These are phyloP conservation scores for Clarireedia monteithiana DNA, from an alignment of 2,329 filamentous ascomycete genomes.

Conservation along the genomic window DNA sequence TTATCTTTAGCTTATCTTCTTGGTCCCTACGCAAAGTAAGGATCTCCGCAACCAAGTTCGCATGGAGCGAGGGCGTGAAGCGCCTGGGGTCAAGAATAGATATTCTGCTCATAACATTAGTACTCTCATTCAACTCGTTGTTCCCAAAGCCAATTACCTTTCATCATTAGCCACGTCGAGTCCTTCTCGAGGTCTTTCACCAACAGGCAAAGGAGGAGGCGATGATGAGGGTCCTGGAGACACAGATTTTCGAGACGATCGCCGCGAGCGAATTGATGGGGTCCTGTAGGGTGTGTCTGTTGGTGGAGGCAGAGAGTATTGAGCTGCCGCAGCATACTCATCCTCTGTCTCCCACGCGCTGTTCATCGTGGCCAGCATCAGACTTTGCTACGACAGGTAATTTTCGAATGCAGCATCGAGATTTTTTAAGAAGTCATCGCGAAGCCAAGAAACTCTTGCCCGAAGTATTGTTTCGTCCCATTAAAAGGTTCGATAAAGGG, in stretches of 20 bases:
- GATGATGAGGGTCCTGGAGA: conserved; percentile 60
- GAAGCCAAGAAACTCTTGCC: not conserved
- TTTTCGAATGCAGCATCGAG: not conserved
- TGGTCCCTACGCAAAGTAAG: conserved; percentile 78
- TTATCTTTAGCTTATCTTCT: conserved; percentile 79
- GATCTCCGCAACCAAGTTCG: conserved; percentile 91
- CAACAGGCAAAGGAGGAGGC: conserved; percentile 43
- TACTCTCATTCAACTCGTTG: not conserved
- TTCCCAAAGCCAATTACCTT: conserved; percentile 24
- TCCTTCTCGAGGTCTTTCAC: conserved; percentile 42
- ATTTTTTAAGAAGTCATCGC: not conserved
- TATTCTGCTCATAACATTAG: conserved; percentile 29
- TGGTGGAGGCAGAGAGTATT: conserved; percentile 59
- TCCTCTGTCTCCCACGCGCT: conserved; percentile 54
- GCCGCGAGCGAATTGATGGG: conserved; percentile 37
- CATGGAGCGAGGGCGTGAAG: conserved; percentile 92
- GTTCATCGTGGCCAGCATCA: conserved; percentile 35
- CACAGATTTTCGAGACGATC: conserved; percentile 53
- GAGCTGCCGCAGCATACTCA: conserved; percentile 48
- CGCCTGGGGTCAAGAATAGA: conserved; percentile 78
- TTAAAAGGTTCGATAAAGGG: not conserved
- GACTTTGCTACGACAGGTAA: not conserved
- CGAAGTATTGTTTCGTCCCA: not conserved
- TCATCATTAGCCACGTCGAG: conserved; percentile 59
- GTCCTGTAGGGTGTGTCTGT: conserved; percentile 65